phyloP scores from a whole-genome alignment of 75 land plant genomes.

The Cupressus sempervirens region DNA sequence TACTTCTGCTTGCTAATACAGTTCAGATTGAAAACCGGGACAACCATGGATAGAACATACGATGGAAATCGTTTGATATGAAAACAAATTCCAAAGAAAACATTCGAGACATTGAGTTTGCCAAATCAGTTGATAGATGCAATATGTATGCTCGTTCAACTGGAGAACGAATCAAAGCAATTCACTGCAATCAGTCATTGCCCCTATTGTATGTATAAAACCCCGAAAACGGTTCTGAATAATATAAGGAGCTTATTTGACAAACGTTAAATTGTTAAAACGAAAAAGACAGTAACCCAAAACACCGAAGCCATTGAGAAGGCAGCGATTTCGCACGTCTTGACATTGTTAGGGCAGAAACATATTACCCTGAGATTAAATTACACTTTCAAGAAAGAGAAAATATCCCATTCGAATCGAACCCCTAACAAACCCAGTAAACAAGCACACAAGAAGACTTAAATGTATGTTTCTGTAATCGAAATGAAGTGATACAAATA shows the following conservation, averaged over 20 bases:
- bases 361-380: neutral
- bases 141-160: too few species aligned
- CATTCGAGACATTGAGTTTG: too few species aligned
- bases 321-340: neutral
- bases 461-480: neutral
- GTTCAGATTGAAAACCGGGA: neutral
- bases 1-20: neutral
- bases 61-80: neutral
- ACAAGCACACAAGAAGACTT: neutral
- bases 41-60: neutral
- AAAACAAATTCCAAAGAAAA: too few species aligned
- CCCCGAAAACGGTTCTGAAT: neutral
- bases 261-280: neutral
- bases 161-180: too few species aligned
- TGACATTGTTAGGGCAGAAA: neutral
- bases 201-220: neutral
- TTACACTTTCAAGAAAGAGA: neutral
- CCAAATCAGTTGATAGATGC: too few species aligned
- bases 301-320: neutral
- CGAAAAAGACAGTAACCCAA: neutral
- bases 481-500: neutral
- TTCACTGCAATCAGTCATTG: too few species aligned
- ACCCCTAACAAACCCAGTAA: neutral
- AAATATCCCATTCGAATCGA: too few species aligned
- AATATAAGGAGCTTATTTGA: neutral